phyloP scores from a whole-genome alignment of 306 rosid genomes.

The Sphenostylis stenocarpa region DNA sequence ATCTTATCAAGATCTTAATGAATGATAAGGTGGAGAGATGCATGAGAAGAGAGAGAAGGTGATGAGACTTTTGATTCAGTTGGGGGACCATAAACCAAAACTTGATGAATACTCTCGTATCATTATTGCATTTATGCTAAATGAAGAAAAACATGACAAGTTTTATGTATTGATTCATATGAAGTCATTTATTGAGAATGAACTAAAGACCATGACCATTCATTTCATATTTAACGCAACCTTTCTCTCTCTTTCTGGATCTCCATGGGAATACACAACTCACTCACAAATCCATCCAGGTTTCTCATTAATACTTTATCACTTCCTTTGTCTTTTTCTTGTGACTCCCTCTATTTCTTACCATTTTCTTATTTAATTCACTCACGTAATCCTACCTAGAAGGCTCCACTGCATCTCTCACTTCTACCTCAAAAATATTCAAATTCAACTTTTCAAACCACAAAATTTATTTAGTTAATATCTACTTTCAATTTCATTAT shows the following conservation, averaged over 20 bases:
- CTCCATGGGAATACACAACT: neutral
- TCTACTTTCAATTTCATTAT: no score
- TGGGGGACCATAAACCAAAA: constrained; percentile 41
- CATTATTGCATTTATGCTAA: constrained; percentile 31
- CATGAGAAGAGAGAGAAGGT: constrained; percentile 23
- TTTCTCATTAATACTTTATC: neutral
- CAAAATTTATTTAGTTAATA: no score
- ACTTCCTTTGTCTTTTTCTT: no score
- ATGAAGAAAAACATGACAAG: constrained; percentile 38
- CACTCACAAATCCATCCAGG: constrained; percentile 1
- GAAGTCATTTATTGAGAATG: constrained; percentile 41
- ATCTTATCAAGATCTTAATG: constrained; percentile 32
- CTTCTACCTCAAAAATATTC: no score
- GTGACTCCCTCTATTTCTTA: no score
- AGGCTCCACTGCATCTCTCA: no score
- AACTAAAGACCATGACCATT: neutral
- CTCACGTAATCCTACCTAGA: no score
- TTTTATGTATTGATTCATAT: constrained; percentile 8
- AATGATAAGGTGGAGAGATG: constrained; percentile 29
- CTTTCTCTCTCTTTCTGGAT: neutral
- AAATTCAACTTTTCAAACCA: no score
- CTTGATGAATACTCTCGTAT: constrained; percentile 23
- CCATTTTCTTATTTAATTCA: no score
- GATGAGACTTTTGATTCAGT: constrained; percentile 33
- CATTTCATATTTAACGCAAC: neutral